These are phyloP conservation scores for Ophiostoma australiae DNA, from an alignment of 2,329 filamentous ascomycete genomes.

Conservation along the genomic window DNA sequence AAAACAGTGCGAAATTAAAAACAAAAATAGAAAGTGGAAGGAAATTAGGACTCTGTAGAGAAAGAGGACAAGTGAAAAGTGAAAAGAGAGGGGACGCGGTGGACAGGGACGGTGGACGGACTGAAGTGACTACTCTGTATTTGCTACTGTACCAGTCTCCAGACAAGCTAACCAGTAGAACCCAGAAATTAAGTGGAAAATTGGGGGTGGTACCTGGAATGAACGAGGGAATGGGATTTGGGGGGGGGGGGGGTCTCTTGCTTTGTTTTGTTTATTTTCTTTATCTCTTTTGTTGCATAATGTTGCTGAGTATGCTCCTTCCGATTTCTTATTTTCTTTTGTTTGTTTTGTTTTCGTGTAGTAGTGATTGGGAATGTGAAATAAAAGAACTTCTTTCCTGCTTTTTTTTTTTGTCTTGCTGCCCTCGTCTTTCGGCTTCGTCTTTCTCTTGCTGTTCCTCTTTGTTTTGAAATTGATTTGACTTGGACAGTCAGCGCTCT, in stretches of 20 bases:
- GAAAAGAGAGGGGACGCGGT: background rate
- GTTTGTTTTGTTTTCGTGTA: background rate
- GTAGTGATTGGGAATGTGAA: background rate
- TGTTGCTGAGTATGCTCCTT: background rate
- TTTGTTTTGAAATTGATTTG: background rate
- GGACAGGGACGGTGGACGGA: background rate
- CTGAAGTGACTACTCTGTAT: background rate
- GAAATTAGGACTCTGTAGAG: background rate
- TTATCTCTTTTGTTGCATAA: background rate
- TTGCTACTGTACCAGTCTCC: too few species aligned
- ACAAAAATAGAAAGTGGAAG: conserved; percentile 9
- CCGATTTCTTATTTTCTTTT: background rate
- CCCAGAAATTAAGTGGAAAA: background rate
- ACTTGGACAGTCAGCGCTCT: background rate
- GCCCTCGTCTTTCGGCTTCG: background rate
- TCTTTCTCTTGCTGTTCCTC: background rate
- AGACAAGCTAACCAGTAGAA: background rate
- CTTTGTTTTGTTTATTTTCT: background rate
- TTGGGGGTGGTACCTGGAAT: conserved; percentile 17
- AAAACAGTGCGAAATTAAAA: conserved; percentile 12
- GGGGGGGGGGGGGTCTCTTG: background rate
- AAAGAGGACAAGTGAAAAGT: background rate
- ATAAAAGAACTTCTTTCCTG: background rate
- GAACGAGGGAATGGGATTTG: background rate
- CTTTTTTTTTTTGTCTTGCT: background rate